Evolutionary conservation across 2,329 filamentous ascomycete species (phyloP), one percentile per base, ranked within the genome.

Genomic region (Pyricularia sp.): DNA sequence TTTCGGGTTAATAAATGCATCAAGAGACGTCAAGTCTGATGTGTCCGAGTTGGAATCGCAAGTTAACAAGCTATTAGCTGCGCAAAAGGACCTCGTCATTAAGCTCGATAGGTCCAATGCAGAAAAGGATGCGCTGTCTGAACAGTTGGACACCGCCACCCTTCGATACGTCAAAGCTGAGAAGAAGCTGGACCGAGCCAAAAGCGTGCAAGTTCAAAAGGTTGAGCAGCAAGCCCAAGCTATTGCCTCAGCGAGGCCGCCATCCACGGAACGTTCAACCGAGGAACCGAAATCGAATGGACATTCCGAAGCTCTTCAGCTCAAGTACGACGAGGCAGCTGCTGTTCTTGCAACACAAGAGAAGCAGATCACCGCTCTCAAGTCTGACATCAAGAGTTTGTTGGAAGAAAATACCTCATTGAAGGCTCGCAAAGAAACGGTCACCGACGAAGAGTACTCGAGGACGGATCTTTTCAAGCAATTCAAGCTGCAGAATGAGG

Each of bases 81-180:
- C 85, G 7, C 91, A 97, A 73, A 99, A 97, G 73, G 86, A 88
- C 65, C 87, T 90, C 70, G 80, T 90, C 12, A 82, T 88, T 49
- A 89, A 93, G 73, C 77, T 96, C 63, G 91, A 96, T 69, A 84
- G 88, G 64, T 78, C 93, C 13, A 82, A 86, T 62, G 81, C 84
- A 7, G 92, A 97, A 71, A 96, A 94, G 71, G 89, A 96, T 64
- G 87, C 90, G 70, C 81, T 96, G 3, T 91, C 91, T 61, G 90
- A 94, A 71, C 89, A 93, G 67, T 81, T 97, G 24, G 93, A 97
- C 73, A 88, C 86, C 40, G 94, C 93, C 19, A 96, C 92, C 5
- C 81, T 96, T 66, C 86, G 94, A 68, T 97, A 96, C 72, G 91
- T 97, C 79, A 90, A 96, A 70, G 94, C 94, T 0, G 94, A 99